Percentiles rank a stretch among this genome's conserved stretches.
Evolutionary conservation across 345 rosid species (phyloP).

Genomic region (Hibiscus syriacus): DNA sequence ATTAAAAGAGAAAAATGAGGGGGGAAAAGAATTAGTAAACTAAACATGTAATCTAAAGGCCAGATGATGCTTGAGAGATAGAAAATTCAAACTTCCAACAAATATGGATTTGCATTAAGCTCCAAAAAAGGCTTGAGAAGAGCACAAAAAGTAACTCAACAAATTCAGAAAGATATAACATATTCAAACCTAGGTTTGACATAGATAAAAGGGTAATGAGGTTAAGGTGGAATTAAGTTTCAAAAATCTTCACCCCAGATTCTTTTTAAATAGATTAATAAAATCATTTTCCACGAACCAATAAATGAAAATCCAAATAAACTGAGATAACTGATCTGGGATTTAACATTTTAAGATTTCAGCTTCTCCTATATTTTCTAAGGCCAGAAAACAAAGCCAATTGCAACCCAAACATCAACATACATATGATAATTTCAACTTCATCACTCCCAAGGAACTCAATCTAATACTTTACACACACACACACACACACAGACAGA

Average conservation of each 20-base stretch:
- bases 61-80: no score
- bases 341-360: neutral
- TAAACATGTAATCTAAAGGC: no score
- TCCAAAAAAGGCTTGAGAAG: neutral
- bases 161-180: neutral
- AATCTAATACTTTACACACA: neutral
- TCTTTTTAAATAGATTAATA: no score
- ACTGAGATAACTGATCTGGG: conserved; percentile 5
- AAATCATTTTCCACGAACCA: neutral
- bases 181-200: neutral
- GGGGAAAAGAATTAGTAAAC: no score
- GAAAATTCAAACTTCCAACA: neutral
- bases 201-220: neutral
- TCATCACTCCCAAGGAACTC: no score
- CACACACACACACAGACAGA: no score
- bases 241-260: neutral
- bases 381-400: neutral
- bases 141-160: neutral
- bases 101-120: neutral
- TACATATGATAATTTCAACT: no score
- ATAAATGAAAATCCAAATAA: neutral
- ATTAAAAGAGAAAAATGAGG: neutral
- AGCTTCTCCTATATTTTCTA: neutral
- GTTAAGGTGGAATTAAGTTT: neutral
- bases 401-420: neutral